Percentiles rank a stretch among this genome's conserved stretches.
Conservation (phyloP, 768 basidiomycete genomes). For the Mycena kentingensis region DNA sequence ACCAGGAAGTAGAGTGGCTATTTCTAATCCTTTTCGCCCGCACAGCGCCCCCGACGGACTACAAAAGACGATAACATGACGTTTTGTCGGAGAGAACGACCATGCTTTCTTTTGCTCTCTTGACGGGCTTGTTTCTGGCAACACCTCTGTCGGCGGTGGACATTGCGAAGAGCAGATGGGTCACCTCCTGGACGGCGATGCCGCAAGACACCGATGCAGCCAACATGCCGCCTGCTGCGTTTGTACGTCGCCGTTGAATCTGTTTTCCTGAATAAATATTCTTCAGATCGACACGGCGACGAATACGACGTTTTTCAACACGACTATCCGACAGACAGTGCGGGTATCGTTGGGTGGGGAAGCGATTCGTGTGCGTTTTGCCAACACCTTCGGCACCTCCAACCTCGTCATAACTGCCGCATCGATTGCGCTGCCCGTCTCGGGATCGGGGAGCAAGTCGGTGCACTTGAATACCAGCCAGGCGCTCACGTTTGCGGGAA, state of each 20-base stretch:
- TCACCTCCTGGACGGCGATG: constrained; percentile 41
- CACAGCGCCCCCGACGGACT: too few relatives aligned
- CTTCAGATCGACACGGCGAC: constrained; percentile 24
- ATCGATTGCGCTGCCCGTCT: constrained; percentile 44
- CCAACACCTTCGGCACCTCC: constrained; percentile 49
- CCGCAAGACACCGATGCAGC: constrained; percentile 40
- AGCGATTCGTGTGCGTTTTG: constrained; percentile 48
- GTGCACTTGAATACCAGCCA: constrained; percentile 39
- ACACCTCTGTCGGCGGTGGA: too few relatives aligned
- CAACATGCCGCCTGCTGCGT: constrained; percentile 40
- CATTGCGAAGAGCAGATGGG: too few relatives aligned
- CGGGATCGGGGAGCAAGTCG: constrained; percentile 37
- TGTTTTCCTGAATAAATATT: constrained; percentile 11
- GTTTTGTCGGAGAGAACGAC: too few relatives aligned
- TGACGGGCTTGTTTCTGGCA: too few relatives aligned
- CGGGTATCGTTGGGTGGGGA: constrained; percentile 42
- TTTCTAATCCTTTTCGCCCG: too few relatives aligned
- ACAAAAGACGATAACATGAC: too few relatives aligned
- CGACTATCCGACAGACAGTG: constrained; percentile 52
- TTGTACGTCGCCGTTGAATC: constrained; percentile 17
- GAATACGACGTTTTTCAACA: constrained; percentile 42
- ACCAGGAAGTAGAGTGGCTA: too few relatives aligned
- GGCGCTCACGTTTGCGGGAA: constrained; percentile 48
- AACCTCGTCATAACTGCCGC: constrained; percentile 46
- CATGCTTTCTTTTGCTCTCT: too few relatives aligned